These are phyloP conservation scores for Populus euphratica DNA, from an alignment of 345 rosid species.

Conservation along the genomic window DNA sequence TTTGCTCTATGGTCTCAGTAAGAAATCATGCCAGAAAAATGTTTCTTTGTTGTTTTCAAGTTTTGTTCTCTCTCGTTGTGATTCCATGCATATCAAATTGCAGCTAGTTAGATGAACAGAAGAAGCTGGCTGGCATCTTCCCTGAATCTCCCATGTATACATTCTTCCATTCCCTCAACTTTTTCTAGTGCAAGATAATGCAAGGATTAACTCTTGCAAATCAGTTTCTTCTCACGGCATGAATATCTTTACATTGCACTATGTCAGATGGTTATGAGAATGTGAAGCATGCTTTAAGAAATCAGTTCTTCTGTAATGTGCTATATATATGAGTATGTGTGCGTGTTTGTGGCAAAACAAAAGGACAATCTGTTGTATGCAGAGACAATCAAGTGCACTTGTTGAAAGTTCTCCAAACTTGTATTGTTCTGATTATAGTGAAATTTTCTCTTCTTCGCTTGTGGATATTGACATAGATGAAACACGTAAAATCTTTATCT, in stretches of 20 bases:
- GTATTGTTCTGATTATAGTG: background rate
- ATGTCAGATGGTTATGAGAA: background rate
- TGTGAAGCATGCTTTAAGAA: background rate
- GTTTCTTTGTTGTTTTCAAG: background rate
- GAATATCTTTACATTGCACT: background rate
- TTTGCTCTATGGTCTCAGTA: constrained; percentile 74
- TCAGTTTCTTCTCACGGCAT: background rate
- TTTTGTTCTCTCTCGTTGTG: background rate
- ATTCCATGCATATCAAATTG: constrained; percentile 2
- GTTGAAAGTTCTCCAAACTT: background rate
- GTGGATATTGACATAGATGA: too few species aligned
- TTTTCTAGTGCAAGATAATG: background rate
- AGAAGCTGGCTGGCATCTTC: constrained; percentile 72
- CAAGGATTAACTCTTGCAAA: background rate
- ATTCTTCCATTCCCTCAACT: background rate
- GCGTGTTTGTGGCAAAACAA: background rate
- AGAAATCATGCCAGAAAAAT: constrained; percentile 24
- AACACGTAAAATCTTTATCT: too few species aligned
- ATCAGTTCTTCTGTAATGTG: background rate
- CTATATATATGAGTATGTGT: background rate
- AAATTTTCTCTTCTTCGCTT: background rate
- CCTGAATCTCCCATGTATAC: constrained; percentile 90
- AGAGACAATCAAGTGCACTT: background rate
- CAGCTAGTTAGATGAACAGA: constrained; percentile 90
- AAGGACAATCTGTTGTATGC: background rate